Percentiles rank a stretch among this genome's conserved stretches.
phyloP scores from a whole-genome alignment of 2,329 filamentous ascomycete species.

The Cryphonectria radicalis region DNA sequence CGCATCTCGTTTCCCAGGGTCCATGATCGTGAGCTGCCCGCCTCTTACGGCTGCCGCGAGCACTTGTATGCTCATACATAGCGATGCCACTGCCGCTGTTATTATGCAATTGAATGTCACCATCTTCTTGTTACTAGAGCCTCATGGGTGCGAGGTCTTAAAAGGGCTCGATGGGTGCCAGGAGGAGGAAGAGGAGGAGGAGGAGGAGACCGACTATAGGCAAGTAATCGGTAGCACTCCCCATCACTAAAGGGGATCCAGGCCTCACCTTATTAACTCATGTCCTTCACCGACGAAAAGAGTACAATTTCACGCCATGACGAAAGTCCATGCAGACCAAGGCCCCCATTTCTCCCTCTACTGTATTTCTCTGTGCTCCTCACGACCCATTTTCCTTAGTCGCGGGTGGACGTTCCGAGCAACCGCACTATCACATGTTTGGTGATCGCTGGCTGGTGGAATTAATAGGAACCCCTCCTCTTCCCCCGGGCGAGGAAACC shows the following conservation, averaged over 20 bases:
- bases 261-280: conserved; percentile 14
- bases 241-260: not conserved
- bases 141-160: not conserved
- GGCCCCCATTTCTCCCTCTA: not conserved
- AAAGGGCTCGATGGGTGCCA: not conserved
- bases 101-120: conserved; percentile 3
- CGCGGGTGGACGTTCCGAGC: conserved; percentile 26
- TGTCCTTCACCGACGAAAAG: not conserved
- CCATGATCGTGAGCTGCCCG: conserved; percentile 9
- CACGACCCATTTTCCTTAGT: not conserved
- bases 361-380: not conserved
- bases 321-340: conserved; percentile 13
- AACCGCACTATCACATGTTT: conserved; percentile 22
- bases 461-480: conserved; percentile 5
- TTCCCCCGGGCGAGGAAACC: not conserved
- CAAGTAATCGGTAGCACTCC: not conserved
- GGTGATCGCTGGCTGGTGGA: conserved; percentile 27
- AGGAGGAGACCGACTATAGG: not conserved
- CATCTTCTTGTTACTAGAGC: conserved; percentile 5
- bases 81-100: conserved; percentile 13
- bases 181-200: not conserved
- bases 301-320: not conserved
- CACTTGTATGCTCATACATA: conserved; percentile 12
- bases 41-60: conserved; percentile 4
- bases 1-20: conserved; percentile 17